These are phyloP conservation scores for Aureobasidium sp. DNA, from an alignment of 2,329 filamentous ascomycete species.

Conservation along the genomic window DNA sequence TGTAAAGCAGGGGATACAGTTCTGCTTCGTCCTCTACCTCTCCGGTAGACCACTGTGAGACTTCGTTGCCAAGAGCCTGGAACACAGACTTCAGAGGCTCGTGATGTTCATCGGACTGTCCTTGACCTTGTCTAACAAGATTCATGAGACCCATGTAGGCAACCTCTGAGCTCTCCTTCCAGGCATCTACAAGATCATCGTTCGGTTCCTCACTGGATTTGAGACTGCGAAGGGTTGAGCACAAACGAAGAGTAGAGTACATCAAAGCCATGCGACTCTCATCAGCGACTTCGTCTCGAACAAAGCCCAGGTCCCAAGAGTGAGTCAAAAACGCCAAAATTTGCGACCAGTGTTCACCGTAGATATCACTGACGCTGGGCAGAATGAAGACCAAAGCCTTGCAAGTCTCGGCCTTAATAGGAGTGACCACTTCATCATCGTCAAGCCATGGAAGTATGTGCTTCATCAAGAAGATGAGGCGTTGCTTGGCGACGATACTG, in stretches of 20 bases:
- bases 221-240: conserved; percentile 55
- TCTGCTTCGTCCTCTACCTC: conserved; percentile 58
- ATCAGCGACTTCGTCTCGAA: conserved; percentile 13
- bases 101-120: conserved; percentile 47
- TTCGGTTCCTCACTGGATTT: conserved; percentile 58
- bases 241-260: conserved; percentile 66
- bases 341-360: conserved; percentile 77
- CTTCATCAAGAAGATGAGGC: conserved; percentile 75
- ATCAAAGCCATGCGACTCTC: conserved; percentile 39
- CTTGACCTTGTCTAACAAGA: conserved; percentile 49
- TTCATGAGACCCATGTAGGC: conserved; percentile 55
- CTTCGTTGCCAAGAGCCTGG: conserved; percentile 61
- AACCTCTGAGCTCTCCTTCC: conserved; percentile 52
- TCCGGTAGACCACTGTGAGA: conserved; percentile 56
- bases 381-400: conserved; percentile 52
- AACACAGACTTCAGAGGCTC: conserved; percentile 72
- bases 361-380: conserved; percentile 70
- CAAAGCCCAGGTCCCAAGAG: conserved; percentile 28
- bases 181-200: conserved; percentile 74
- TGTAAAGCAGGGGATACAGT: conserved; percentile 69
- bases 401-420: conserved; percentile 51
- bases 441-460: conserved; percentile 68
- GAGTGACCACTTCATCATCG: conserved; percentile 39
- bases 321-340: conserved; percentile 32
- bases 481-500: conserved; percentile 50